Percentiles rank a stretch among this genome's conserved stretches.
phyloP scores from a whole-genome alignment of 495 filamentous ascomycete species.

The Paragyromitra xinjiangensis region DNA sequence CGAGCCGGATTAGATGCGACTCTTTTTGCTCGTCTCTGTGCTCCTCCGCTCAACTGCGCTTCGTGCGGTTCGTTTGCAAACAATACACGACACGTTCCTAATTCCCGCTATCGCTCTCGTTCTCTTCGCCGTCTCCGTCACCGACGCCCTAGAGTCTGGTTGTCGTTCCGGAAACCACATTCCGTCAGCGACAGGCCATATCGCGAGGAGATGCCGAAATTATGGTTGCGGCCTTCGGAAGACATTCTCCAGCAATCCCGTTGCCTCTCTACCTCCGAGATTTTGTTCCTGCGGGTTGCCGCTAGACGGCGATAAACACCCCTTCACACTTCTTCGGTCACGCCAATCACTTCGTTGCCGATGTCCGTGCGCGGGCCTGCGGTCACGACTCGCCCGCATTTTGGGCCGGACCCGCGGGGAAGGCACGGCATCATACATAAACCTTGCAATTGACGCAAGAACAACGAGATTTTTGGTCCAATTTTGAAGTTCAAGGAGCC shows the following conservation, averaged over 20 bases:
- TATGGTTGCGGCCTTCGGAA: not conserved
- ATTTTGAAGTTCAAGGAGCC: slow-evolving; percentile 51
- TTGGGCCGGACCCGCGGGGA: slow-evolving; percentile 50
- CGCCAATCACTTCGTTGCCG: slow-evolving; percentile 30
- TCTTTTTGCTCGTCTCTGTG: slow-evolving; percentile 32
- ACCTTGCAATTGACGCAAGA: slow-evolving; percentile 54
- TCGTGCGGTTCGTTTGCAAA: slow-evolving; percentile 50
- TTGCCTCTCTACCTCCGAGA: slow-evolving; percentile 32
- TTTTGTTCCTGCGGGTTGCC: slow-evolving; percentile 20
- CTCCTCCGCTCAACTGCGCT: slow-evolving; percentile 43
- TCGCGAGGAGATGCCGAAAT: slow-evolving; percentile 8
- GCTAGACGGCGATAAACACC: slow-evolving; percentile 46
- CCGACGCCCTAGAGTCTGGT: not conserved
- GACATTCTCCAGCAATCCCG: slow-evolving; percentile 39
- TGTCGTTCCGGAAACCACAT: slow-evolving; percentile 28
- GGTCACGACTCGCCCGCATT: slow-evolving; percentile 50
- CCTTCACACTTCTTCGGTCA: slow-evolving; percentile 32
- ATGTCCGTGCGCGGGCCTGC: slow-evolving; percentile 45
- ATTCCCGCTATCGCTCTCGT: slow-evolving; percentile 51
- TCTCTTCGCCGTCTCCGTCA: slow-evolving; percentile 24
- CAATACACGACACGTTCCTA: slow-evolving; percentile 48
- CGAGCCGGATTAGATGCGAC: slow-evolving; percentile 48
- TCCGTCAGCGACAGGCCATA: slow-evolving; percentile 38
- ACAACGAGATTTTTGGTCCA: slow-evolving; percentile 50
- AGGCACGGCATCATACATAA: slow-evolving; percentile 46